These are phyloP conservation scores for Ceratocystis variospora DNA, from an alignment of 2,329 filamentous ascomycete species.

Conservation along the genomic window DNA sequence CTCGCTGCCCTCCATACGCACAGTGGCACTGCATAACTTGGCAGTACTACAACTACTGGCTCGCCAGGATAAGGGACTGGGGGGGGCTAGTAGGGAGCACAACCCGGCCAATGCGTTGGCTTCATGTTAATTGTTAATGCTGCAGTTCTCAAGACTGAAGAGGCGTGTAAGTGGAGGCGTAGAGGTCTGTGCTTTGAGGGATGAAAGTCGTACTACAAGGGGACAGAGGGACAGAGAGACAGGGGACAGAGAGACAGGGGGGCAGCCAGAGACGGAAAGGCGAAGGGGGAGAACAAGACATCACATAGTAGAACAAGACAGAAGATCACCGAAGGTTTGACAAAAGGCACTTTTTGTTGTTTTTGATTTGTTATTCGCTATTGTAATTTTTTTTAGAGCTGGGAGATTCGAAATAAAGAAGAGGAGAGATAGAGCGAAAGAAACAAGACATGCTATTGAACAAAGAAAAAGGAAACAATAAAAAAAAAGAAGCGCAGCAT, in stretches of 20 bases:
- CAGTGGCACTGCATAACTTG: not conserved
- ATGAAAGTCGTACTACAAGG: not conserved
- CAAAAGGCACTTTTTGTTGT: not conserved
- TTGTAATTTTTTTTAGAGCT: not conserved
- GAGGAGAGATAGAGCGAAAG: not conserved
- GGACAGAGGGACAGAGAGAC: not conserved
- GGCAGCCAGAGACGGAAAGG: not conserved
- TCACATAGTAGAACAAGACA: not conserved
- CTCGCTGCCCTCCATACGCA: not conserved
- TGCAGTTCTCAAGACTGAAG: not conserved
- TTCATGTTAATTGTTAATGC: not conserved
- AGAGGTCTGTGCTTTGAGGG: conserved; percentile 1
- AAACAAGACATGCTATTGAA: not conserved
- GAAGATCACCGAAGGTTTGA: not conserved
- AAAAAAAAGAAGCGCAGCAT: not conserved
- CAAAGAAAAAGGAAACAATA: not conserved
- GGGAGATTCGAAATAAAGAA: not conserved
- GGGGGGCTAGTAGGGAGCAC: not conserved
- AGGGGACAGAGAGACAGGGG: not conserved
- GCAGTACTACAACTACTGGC: not conserved
- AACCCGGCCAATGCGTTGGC: not conserved
- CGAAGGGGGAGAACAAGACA: not conserved
- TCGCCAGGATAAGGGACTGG: not conserved
- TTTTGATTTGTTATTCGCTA: not conserved
- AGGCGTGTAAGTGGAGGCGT: not conserved